Evolutionary conservation across 768 basidiomycete species (phyloP).

Genomic region (Sporobolomyces phaffii): DNA sequence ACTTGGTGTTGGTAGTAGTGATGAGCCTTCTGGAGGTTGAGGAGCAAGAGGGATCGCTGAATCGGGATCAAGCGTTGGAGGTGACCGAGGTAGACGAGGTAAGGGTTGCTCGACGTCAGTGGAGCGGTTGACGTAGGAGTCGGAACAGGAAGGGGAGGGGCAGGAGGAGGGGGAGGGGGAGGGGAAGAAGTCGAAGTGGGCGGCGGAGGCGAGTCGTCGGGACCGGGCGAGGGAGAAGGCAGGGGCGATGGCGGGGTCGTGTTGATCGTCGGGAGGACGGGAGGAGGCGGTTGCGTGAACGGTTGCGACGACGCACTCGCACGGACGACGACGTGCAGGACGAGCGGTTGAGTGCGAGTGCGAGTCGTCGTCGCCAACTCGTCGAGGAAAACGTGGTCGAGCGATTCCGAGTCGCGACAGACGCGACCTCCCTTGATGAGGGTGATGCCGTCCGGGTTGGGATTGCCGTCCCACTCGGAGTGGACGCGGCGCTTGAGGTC

Average conservation of each 20-base stretch:
- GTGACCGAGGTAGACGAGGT: conserved; percentile 18
- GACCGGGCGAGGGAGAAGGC: not conserved
- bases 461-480: conserved; percentile 17
- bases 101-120: not conserved
- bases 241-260: not conserved
- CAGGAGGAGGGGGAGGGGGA: not conserved
- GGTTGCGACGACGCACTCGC: conserved; percentile 20
- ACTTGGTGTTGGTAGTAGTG: not conserved
- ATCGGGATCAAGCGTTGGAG: conserved; percentile 29
- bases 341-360: no score
- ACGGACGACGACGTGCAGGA: conserved; percentile 22
- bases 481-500: conserved; percentile 12
- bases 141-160: not conserved
- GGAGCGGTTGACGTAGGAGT: not conserved
- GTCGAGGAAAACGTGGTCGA: conserved; percentile 7
- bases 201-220: no score
- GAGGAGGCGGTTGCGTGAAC: not conserved
- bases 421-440: conserved; percentile 18
- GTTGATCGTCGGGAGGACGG: not conserved
- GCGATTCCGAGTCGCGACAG: conserved; percentile 7
- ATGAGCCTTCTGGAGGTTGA: conserved; percentile 37
- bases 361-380: not conserved
- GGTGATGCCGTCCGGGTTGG: conserved; percentile 1
- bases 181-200: not conserved
- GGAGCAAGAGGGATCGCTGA: conserved; percentile 31